Evolutionary conservation across 2,329 filamentous ascomycete genomes (phyloP), one percentile per base, ranked within the genome.

Genomic region (Pseudocercospora vitis): DNA sequence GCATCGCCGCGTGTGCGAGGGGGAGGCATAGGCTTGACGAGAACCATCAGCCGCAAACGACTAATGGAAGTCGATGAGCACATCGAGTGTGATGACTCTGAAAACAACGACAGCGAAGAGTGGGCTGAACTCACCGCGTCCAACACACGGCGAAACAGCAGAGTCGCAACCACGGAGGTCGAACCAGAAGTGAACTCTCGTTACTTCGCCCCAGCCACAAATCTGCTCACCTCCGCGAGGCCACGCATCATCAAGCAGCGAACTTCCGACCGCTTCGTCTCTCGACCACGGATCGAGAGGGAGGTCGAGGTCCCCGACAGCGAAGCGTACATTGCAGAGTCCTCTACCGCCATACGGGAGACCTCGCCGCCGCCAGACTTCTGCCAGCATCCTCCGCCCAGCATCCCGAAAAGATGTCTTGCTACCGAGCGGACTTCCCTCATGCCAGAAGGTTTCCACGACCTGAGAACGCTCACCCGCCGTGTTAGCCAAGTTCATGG

Each of bases 91-190:
- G 11, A 35, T n/a, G 18, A 45, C 44, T 44, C 35, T 24, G 14
- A 21, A 12, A 19, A 24, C 28, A 23, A 19, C 33, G 7, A 44
- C 50, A 40, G 50, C 44, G n/a, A n/a, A n/a, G n/a, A n/a, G n/a
- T 53, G 19, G 57, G 56, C 42, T 67, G 32, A 35, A n/a, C 14
- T 35, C 32, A 35, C 26, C 26, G 26, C 26, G 6, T 55, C 57
- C 14, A 68, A 68, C 49, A 67, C 64, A 3, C 57, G 63, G 18
- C 60, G 64, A 21, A 68, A 69, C 53, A 66, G 63, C 54, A 52
- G 24, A 45, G 24, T 31, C 24, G 24, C 42, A 14, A 67, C 67
- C 53, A 64, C 62, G 46, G 53, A 35, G 9, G 50, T 60, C 28
- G 28, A 50, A 0, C 48, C 55, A 9, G 58, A 61, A n/a, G 55